Evolutionary conservation across 2,329 filamentous ascomycete genomes (phyloP), one percentile per base, ranked within the genome.

Genomic region (Capronia coronata): DNA sequence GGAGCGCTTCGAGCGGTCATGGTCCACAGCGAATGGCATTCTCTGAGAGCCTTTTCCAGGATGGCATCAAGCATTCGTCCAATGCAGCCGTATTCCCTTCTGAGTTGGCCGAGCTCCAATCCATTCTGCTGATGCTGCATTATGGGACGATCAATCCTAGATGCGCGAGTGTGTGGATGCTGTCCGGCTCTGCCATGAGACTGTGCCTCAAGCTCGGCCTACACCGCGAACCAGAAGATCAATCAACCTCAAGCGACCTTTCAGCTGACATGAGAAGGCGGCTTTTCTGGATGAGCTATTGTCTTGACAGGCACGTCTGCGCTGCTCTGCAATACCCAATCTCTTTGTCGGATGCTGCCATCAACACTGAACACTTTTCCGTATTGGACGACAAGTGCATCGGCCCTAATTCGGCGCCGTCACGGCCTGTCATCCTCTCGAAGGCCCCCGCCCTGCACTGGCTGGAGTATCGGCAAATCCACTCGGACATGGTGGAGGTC

Each of bases 21-120:
- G 55, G 58, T 21, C 51, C 44, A 2, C 55, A 56, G 6, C 58
- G 58, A 37, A 54, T 59, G 13, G 55, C 59, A 0, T 52, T 62
- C 21, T 62, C 60, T 2, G 51, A 54, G 2, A 53, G 53, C n/a
- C 2, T 56, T 56, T 10, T 62, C 59, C 18, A 54, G 55, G 18
- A 59, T 60, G 47, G 60, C 53, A 22, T 55, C 59, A 10, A 54
- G 55, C 60, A 61, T 25, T 32, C 60, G 2, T 54, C 45, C 14
- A 54, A 50, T 23, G 45, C 53, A 16, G 45, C 58, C 2, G 29
- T 37, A 2, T 54, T 59, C 32, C 59, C 59, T 5, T 41, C 44
- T 8, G 48, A 52, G 19, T 45, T 55, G 19, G 10, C 48, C 3
- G 43, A 43, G 21, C n/a, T 55, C 2, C 44, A 55, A 39, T 21